A percentile compares a stretch with the other conserved stretches of the same genome.
Conservation (phyloP, 768 basidiomycete species). For the Thelephora ganbajun region DNA sequence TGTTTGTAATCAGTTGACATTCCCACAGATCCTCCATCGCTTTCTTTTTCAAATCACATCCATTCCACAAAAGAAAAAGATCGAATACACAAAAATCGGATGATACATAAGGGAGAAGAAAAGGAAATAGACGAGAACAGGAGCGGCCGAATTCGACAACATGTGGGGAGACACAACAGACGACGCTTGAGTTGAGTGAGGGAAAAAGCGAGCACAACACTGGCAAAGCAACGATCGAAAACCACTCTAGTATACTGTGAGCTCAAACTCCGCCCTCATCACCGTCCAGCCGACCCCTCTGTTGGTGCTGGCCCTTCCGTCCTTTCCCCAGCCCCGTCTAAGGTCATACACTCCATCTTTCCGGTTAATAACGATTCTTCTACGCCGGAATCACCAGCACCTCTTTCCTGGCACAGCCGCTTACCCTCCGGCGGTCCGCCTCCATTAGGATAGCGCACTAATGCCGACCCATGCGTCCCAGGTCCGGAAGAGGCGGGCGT, state of each 20-base stretch:
- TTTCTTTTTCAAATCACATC: background rate
- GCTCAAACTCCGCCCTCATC: too few species aligned
- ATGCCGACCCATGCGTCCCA: constrained; percentile 16
- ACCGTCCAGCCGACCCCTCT: too few species aligned
- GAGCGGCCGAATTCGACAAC: too few species aligned
- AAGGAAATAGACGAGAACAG: too few species aligned
- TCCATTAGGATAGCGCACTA: constrained; percentile 24
- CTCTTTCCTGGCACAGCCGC: constrained; percentile 32
- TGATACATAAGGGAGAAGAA: too few species aligned
- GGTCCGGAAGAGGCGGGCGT: constrained; percentile 17
- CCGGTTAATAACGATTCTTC: too few species aligned
- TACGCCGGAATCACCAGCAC: background rate
- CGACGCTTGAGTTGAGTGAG: too few species aligned
- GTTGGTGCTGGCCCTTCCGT: too few species aligned
- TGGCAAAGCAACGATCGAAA: background rate
- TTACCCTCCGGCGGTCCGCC: constrained; percentile 22
- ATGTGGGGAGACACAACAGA: too few species aligned
- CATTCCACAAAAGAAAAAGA: background rate
- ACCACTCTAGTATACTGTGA: background rate
- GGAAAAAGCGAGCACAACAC: too few species aligned
- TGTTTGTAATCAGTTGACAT: background rate
- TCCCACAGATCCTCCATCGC: background rate
- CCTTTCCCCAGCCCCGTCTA: too few species aligned
- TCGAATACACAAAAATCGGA: background rate
- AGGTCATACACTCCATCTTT: too few species aligned